Percentiles rank a stretch among this genome's conserved stretches.
These are phyloP conservation scores for Metschnikowia arizonensis DNA, from an alignment of 805 yeast genomes.

Conservation along the genomic window DNA sequence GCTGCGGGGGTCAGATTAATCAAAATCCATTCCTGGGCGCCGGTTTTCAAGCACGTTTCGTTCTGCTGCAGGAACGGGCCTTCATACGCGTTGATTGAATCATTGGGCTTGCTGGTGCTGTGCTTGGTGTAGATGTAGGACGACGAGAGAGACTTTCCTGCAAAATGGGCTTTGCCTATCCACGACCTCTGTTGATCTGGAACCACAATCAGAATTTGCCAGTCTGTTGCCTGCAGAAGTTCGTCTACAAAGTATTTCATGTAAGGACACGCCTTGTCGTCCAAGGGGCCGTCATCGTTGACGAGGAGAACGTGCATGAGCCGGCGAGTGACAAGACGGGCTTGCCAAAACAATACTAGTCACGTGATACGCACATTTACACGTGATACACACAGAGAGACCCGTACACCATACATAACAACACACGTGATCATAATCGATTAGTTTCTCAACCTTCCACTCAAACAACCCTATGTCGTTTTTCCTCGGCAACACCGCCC, in stretches of 20 bases:
- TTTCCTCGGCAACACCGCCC: slow-evolving; percentile 48
- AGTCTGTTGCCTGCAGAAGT: slow-evolving; percentile 58
- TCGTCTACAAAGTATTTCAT: slow-evolving; percentile 76
- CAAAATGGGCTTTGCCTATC: slow-evolving; percentile 97
- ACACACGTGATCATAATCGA: accelerated
- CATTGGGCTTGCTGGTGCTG: slow-evolving; percentile 43
- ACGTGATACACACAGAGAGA: neutral
- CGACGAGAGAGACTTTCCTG: slow-evolving; percentile 61
- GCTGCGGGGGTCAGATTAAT: slow-evolving; percentile 96
- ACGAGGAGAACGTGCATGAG: slow-evolving; percentile 59
- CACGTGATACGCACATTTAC: no score
- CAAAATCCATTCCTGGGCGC: slow-evolving; percentile 76
- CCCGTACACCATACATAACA: neutral
- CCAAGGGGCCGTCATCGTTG: slow-evolving; percentile 95
- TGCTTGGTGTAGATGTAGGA: slow-evolving; percentile 56
- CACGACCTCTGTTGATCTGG: slow-evolving; percentile 88
- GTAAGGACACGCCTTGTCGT: slow-evolving; percentile 76
- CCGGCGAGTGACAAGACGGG: no score
- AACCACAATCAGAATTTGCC: slow-evolving; percentile 81
- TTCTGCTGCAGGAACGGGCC: slow-evolving; percentile 47
- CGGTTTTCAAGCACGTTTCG: slow-evolving; percentile 34
- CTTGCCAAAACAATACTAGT: no score
- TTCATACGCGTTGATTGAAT: slow-evolving; percentile 40
- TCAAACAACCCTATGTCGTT: slow-evolving; percentile 48
- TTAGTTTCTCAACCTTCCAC: neutral